Conservation (phyloP, 2,329 filamentous ascomycete species). For the Fonsecaea pedrosoi region DNA sequence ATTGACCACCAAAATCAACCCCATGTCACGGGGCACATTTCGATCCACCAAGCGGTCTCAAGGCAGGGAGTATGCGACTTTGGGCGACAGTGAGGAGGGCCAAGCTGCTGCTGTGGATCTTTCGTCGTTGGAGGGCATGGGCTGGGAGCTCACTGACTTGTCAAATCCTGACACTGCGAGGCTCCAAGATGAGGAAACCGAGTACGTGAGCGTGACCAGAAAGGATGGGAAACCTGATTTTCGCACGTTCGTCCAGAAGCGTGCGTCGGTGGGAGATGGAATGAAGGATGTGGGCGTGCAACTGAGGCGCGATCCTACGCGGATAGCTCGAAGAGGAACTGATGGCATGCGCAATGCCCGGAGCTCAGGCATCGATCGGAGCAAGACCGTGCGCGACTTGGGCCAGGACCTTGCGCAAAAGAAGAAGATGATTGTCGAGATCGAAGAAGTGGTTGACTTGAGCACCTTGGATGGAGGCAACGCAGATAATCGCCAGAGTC, state of each 20-base stretch:
- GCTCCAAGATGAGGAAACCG: conserved; percentile 29
- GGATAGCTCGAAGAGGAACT: conserved; percentile 21
- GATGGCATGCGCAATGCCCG: conserved; percentile 7
- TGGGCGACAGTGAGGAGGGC: conserved; percentile 34
- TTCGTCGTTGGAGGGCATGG: conserved; percentile 39
- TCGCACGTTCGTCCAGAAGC: conserved; percentile 35
- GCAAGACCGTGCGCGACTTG: conserved; percentile 43
- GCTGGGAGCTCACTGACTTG: conserved; percentile 39
- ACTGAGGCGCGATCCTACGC: conserved; percentile 36
- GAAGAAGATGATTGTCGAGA: conserved; percentile 52
- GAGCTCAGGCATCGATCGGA: conserved; percentile 31
- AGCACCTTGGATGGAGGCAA: conserved; percentile 48
- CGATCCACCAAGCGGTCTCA: conserved; percentile 31
- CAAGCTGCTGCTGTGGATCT: conserved; percentile 34
- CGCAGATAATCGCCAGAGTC: conserved; percentile 24
- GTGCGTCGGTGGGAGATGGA: conserved; percentile 36
- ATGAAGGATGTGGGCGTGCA: conserved; percentile 39
- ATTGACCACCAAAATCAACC: conserved; percentile 35
- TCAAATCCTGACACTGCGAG: conserved; percentile 14
- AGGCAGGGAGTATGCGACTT: conserved; percentile 35
- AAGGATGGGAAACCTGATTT: conserved; percentile 31
- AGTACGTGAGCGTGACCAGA: conserved; percentile 23
- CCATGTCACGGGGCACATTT: conserved; percentile 27
- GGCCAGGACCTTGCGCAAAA: conserved; percentile 53
- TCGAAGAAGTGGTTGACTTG: conserved; percentile 53